Evolutionary conservation across 306 rosid genomes (phyloP), one percentile per base, ranked within the genome.

Genomic region (Parietaria judaica): DNA sequence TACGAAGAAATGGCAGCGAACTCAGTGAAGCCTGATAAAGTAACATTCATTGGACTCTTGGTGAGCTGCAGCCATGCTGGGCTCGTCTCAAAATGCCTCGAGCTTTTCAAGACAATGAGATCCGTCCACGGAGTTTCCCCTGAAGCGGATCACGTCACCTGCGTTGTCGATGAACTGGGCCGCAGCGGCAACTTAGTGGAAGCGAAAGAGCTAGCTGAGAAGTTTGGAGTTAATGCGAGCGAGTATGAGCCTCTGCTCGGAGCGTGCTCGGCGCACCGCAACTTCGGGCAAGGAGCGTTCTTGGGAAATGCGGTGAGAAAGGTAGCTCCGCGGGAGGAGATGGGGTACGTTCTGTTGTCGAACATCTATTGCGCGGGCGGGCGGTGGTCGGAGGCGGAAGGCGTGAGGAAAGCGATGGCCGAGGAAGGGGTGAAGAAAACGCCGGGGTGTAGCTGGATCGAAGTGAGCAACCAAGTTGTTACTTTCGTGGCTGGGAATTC

Each of bases 391-490:
- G 87, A 86, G 73, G 95, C 97, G 97, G 31, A 89, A 83, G 69
- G 63, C 31, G 68, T 84, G 6, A 60, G 97, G 73, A 78, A 80
- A 78, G 79, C 75, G 52, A 86, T 86, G 97, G 6, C 72, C 54
- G 89, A 82, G 50, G 76, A 82, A 71, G 84, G 95, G 31, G 80
- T 84, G 69, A 86, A 81, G 84, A 86, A 89, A 84, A 82, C 75
- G 68, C 84, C 89, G 12, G 97, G 97, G 39, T 76, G 91, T 76
- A 86, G 91, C 79, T 86, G 95, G 97, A 84, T 89, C 74, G 89
- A 84, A 78, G 83, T 82, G 54, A 76, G 78, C 59, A 81, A 84
- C 51, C 57, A 66, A 60, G 84, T 89, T 39, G 70, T 70, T 6
- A 71, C 82, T 68, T 89, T 89, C 80, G 86, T 76, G 35, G 85